phyloP scores from a whole-genome alignment of 192 early-diverging fungal genomes.

The Powellomyces hirtus region DNA sequence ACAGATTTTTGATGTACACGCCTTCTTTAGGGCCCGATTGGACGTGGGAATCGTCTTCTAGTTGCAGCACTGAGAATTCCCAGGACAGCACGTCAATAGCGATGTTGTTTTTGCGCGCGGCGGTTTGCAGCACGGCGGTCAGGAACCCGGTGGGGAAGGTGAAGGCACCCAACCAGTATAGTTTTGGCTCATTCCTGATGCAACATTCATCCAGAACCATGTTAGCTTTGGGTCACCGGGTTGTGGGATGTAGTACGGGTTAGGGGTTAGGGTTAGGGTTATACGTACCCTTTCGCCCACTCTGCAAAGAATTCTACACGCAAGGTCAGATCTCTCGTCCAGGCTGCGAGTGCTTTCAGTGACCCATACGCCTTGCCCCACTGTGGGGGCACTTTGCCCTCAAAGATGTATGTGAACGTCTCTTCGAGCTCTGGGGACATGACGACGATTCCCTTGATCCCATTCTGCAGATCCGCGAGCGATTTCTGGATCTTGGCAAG shows the following conservation, averaged over 20 bases:
- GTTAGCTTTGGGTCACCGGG: background rate
- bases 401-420: conserved; percentile 49
- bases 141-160: conserved; percentile 60
- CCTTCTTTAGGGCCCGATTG: conserved; percentile 54
- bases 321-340: conserved; percentile 51
- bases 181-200: conserved; percentile 46
- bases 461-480: conserved; percentile 54
- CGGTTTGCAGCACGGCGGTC: conserved; percentile 60
- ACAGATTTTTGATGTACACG: conserved; percentile 55
- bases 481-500: conserved; percentile 46
- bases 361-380: conserved; percentile 57
- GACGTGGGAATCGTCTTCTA: conserved; percentile 54
- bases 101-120: conserved; percentile 57
- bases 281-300: conserved; percentile 60
- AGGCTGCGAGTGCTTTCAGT: conserved; percentile 52
- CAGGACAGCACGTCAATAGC: conserved; percentile 55
- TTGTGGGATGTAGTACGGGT: conserved; percentile 1
- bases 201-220: background rate
- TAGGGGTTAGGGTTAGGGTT: no score
- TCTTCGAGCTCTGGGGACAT: conserved; percentile 64
- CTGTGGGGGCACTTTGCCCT: conserved; percentile 55
- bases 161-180: conserved; percentile 57
- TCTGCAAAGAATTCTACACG: conserved; percentile 59
- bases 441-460: conserved; percentile 61
- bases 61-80: conserved; percentile 61